Evolutionary conservation across 345 rosid genomes (phyloP), one percentile per base, ranked within the genome.

Genomic region (Melaleuca alternifolia): DNA sequence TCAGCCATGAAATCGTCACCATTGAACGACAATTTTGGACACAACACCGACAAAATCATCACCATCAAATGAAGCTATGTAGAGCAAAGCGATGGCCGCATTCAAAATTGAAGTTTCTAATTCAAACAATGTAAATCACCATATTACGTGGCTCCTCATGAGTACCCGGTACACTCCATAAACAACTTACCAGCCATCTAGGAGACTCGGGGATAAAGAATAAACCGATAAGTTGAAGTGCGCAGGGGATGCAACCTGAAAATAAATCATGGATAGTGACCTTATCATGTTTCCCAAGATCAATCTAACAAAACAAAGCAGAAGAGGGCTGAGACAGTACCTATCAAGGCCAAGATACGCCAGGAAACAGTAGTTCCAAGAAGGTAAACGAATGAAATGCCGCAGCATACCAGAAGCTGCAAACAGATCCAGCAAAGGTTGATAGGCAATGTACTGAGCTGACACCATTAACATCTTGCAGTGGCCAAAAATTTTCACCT

Each of bases 191-290:
- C 87, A 89, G 87, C 95, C 93, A 92, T 92, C 93, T 86, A 5
- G 92, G 94, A 84, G 95, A 91, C 76, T 89, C 93, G 0, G 95
- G 93, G 86, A 90, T 88, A 89, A 87, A 93, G 79, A 90, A 90
- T 7, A 91, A 51, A 44, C 92, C 88, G 20, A 88, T 6, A 41
- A 92, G 46, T 41, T 89, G 92, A 33, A 90, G 23, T n/a, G 89
- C 24, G 81, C 88, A 89, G 11, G 94, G 92, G 75, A 89, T 83
- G 57, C 44, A n/a, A 82, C 87, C 96, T 93, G 91, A 83, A 53
- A 83, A 37, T 18, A 61, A 51, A 54, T 52, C 77, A 84, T 10
- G 11, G 44, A 48, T 12, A 61, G 37, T 20, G 24, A 37, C 50
- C 52, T 12, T 56, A 11, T 30, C 10, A 54, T 56, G 51, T 48